phyloP scores from a whole-genome alignment of 768 basidiomycete species.

The Cyathus striatus region DNA sequence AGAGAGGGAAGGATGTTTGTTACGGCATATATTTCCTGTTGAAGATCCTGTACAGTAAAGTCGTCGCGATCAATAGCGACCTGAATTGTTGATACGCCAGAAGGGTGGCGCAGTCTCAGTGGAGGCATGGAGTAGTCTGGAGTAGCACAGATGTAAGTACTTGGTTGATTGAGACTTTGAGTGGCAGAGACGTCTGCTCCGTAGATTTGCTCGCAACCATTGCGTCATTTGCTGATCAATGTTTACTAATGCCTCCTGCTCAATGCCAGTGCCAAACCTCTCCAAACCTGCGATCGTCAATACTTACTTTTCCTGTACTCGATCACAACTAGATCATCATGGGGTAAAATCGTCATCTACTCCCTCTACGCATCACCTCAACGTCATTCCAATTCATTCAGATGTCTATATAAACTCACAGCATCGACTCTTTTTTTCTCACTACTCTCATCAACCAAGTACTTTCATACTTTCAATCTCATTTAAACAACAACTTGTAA shows the following conservation, averaged over 20 bases:
- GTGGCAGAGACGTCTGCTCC: too few species aligned
- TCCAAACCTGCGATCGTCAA: too few species aligned
- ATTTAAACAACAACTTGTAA: background rate
- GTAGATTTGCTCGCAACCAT: too few species aligned
- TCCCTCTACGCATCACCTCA: background rate
- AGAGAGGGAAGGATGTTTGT: conserved; percentile 71
- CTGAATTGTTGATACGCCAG: conserved; percentile 76
- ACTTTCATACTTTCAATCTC: too few species aligned
- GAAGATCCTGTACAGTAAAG: conserved; percentile 70
- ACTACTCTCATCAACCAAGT: background rate
- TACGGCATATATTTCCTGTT: conserved; percentile 59
- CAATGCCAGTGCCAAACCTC: too few species aligned
- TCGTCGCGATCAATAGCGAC: conserved; percentile 47
- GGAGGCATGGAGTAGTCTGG: conserved; percentile 54
- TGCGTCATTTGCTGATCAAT: too few species aligned
- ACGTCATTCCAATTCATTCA: background rate
- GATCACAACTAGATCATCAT: too few species aligned
- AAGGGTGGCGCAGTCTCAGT: conserved; percentile 79
- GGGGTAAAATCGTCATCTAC: too few species aligned
- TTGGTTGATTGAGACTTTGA: too few species aligned
- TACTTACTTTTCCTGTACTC: too few species aligned
- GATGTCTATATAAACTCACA: background rate
- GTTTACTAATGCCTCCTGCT: too few species aligned
- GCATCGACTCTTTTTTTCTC: background rate
- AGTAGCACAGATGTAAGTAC: background rate